phyloP scores from a whole-genome alignment of 306 rosid species.

The Senna tora region DNA sequence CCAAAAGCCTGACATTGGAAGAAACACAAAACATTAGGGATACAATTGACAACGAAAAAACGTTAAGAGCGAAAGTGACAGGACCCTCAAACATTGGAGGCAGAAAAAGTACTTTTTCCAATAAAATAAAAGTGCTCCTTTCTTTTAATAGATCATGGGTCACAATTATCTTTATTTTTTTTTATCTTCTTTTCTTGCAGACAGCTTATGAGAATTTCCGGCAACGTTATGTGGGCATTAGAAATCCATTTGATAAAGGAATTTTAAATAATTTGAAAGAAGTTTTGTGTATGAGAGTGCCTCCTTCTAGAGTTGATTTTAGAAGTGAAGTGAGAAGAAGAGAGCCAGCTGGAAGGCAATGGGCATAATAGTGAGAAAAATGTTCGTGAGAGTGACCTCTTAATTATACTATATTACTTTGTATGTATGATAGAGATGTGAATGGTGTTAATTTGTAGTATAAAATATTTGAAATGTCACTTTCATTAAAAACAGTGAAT shows the following conservation, averaged over 20 bases:
- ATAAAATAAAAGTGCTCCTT: no score
- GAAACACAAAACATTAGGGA: no score
- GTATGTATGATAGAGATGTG: constrained; percentile 3
- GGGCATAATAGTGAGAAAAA: background rate
- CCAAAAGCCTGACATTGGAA: no score
- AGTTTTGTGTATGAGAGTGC: constrained; percentile 28
- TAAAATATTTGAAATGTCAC: constrained; percentile 5
- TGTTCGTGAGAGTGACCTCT: constrained; percentile 18
- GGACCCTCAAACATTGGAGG: no score
- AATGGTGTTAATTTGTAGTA: constrained; percentile 9
- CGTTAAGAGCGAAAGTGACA: no score
- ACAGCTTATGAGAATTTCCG: constrained; percentile 44
- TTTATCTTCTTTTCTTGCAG: constrained; percentile 8
- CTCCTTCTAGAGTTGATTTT: constrained; percentile 46
- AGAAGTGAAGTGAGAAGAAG: constrained; percentile 27
- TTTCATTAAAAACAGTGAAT: constrained; percentile 1
- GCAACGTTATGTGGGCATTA: constrained; percentile 30
- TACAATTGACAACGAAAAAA: no score
- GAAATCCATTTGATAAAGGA: constrained; percentile 35
- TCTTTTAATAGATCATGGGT: background rate
- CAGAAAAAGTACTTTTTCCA: no score
- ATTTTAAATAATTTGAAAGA: constrained; percentile 30
- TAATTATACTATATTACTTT: background rate
- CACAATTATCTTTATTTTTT: background rate
- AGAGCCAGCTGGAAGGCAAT: background rate